A percentile compares a stretch with the other conserved stretches of the same genome.
These are phyloP conservation scores for Alnus glutinosa DNA, from an alignment of 306 rosid species.

Conservation along the genomic window DNA sequence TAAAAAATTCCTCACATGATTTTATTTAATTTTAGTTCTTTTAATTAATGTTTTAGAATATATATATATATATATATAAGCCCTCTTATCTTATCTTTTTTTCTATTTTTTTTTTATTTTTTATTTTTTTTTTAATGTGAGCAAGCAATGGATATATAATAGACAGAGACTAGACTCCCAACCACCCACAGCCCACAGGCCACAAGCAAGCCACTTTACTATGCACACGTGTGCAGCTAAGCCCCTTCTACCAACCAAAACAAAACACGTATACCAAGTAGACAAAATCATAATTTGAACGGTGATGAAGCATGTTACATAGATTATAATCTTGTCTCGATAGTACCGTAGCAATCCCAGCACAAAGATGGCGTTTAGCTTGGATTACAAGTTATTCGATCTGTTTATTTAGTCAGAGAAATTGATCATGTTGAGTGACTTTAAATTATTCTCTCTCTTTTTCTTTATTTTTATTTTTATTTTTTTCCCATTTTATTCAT, in stretches of 20 bases:
- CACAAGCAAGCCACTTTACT: constrained; percentile 22
- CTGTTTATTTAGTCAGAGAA: constrained; percentile 25
- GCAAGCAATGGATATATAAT: background rate
- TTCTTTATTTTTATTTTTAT: too few relatives aligned
- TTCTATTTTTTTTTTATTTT: background rate
- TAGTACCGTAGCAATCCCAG: background rate
- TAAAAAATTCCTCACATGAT: too few relatives aligned
- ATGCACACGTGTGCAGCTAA: constrained; percentile 35
- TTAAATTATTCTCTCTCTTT: constrained; percentile 26
- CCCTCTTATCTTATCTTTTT: too few relatives aligned
- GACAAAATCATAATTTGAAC: background rate
- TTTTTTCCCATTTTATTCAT: background rate
- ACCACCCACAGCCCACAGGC: background rate
- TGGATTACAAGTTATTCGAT: constrained; percentile 45
- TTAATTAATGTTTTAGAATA: too few relatives aligned
- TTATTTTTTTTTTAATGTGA: too few relatives aligned
- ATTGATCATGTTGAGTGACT: constrained; percentile 24
- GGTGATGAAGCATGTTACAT: constrained; percentile 4
- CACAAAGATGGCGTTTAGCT: constrained; percentile 32
- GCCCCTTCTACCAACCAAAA: constrained; percentile 1
- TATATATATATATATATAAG: too few relatives aligned
- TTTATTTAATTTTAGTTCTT: too few relatives aligned
- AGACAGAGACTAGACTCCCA: constrained; percentile 22
- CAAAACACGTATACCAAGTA: background rate
- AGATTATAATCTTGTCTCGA: background rate